A percentile compares a stretch with the other conserved stretches of the same genome.
These are phyloP conservation scores for Jackrogersella minutella DNA, from an alignment of 495 filamentous ascomycete genomes.

Conservation along the genomic window DNA sequence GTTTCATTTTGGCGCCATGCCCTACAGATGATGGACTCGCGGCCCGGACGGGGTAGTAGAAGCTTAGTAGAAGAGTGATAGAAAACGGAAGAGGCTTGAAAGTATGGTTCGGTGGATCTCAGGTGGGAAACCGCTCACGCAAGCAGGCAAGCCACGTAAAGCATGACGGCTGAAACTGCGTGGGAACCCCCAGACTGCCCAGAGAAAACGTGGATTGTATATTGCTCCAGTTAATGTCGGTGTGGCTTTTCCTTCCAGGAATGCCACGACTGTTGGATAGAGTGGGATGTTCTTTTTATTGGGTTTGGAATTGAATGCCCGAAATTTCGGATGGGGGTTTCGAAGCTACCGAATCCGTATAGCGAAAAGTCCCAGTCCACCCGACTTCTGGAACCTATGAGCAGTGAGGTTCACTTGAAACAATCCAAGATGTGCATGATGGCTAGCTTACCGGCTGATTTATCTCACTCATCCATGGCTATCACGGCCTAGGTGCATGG, in stretches of 20 bases:
- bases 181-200: conserved; percentile 18
- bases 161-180: conserved; percentile 36
- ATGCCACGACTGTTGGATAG: conserved; percentile 10
- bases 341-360: conserved; percentile 20
- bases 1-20: conserved; percentile 5
- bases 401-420: conserved; percentile 32
- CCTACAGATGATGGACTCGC: conserved; percentile 19
- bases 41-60: conserved; percentile 12
- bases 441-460: conserved; percentile 35
- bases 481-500: conserved; percentile 26
- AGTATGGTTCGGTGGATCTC: conserved; percentile 10
- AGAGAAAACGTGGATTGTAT: conserved; percentile 33
- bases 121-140: conserved; percentile 17
- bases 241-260: conserved; percentile 26
- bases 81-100: conserved; percentile 20
- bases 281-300: conserved; percentile 15
- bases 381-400: conserved; percentile 8
- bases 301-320: not conserved
- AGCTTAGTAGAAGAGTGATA: too few species aligned
- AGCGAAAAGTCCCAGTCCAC: conserved; percentile 25
- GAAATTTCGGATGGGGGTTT: conserved; percentile 8
- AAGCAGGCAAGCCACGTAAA: conserved; percentile 35
- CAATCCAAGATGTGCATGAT: conserved; percentile 28
- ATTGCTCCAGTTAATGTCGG: conserved; percentile 26
- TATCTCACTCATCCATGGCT: conserved; percentile 32